A percentile compares a stretch with the other conserved stretches of the same genome.
phyloP scores from a whole-genome alignment of 306 rosid genomes.

The Ziziphus jujuba region DNA sequence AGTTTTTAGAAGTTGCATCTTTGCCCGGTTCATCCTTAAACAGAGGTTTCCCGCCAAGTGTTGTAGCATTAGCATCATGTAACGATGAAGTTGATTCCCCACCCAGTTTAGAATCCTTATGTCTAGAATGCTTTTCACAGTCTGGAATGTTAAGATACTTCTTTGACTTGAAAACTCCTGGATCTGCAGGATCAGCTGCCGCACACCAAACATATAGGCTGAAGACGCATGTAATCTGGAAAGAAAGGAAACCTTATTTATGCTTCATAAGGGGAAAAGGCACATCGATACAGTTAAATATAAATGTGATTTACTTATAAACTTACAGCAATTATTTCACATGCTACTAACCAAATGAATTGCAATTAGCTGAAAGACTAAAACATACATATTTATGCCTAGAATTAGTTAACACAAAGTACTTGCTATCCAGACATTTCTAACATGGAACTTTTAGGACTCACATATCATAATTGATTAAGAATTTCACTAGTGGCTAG shows the following conservation, averaged over 20 bases:
- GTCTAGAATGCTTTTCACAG: conserved; percentile 43
- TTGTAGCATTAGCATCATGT: conserved; percentile 54
- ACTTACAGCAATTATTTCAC: not conserved
- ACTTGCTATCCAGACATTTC: too few species aligned
- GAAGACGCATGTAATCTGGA: conserved; percentile 82
- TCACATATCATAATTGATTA: too few species aligned
- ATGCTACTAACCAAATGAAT: not conserved
- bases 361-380: not conserved
- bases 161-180: conserved; percentile 91
- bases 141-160: conserved; percentile 68
- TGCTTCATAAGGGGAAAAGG: not conserved
- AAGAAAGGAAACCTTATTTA: conserved; percentile 31
- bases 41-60: conserved; percentile 54
- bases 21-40: conserved; percentile 51
- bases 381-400: too few species aligned
- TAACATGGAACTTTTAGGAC: too few species aligned
- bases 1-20: conserved; percentile 50
- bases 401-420: too few species aligned
- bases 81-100: conserved; percentile 66
- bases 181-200: conserved; percentile 96
- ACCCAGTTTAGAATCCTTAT: conserved; percentile 59
- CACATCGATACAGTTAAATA: not conserved
- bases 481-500: too few species aligned
- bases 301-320: not conserved
- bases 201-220: conserved; percentile 97